Base-by-base conservation (phyloP, 2,329 filamentous ascomycete species). In the Fusarium mundagurra region DNA sequence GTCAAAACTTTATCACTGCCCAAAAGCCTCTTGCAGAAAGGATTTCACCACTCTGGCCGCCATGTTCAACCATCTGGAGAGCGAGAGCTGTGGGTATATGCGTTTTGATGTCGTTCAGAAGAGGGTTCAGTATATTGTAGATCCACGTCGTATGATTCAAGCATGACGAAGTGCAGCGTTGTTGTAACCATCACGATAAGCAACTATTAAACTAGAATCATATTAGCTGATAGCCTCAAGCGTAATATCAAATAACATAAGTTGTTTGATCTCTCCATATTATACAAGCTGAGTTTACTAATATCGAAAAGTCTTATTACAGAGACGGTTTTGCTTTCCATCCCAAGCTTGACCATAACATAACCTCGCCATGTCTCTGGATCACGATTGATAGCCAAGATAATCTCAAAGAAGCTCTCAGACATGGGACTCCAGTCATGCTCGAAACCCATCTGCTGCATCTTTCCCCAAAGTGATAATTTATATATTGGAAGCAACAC, bases 171-270 rank as follows among this genome's bases (percentile, higher is more conserved):
- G 11, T 13, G 16, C n/a, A 17, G 43, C n/a, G 7, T 27, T 13
- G 24, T 17, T 9, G 17, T 27, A 45, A 24, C 17, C 24, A 27
- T 13, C 2, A n/a, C 16, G 43, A 27, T 27, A 18, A 45, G n/a
- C 6, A 13, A 3, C 6, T 24, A 8, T 0, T 24, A 27, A 6
- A 45, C 3, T 12, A 27, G 11, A 10, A 18, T 20, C 27, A 13
- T 27, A 16, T 4, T 27, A 45, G 17, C 43, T 24, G n/a, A 24
- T 45, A 8, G 11, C 6, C 18, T 8, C 6, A 45, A 18, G n/a
- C 24, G 17, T 13, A 44, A 27, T 27, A 6, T 11, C 11, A 45
- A 12, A 17, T 24, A 11, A 27, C 17, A 27, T 7, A 27, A 18
- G 10, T 6, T 44, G 11, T 17, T 5, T 7, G 3, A 17, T 24